These are phyloP conservation scores for Sedum album DNA, from an alignment of 164 flowering plant species.

Conservation along the genomic window DNA sequence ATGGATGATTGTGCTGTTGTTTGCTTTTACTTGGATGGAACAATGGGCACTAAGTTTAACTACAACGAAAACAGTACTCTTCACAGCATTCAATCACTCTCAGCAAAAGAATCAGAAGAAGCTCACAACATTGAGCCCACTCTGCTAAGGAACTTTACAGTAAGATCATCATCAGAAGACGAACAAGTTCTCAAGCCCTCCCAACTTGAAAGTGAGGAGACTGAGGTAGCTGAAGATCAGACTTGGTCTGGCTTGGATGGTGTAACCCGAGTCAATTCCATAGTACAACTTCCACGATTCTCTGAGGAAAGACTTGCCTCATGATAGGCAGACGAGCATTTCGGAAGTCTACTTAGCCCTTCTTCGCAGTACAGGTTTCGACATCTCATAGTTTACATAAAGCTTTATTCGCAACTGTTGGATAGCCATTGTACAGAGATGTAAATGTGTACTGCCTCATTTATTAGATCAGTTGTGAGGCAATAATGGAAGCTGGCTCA, in stretches of 20 bases:
- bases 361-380: neutral
- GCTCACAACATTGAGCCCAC: neutral
- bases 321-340: neutral
- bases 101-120: neutral
- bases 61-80: neutral
- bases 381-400: neutral
- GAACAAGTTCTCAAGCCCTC: neutral
- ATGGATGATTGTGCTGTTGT: constrained; percentile 35
- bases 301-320: neutral
- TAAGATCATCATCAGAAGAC: neutral
- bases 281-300: constrained; percentile 2
- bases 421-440: neutral
- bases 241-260: neutral
- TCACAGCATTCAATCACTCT: neutral
- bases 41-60: constrained; percentile 72
- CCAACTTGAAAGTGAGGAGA: neutral
- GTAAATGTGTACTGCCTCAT: neutral
- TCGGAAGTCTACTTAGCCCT: neutral
- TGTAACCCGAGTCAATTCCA: neutral
- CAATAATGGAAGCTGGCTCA: no score
- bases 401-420: neutral
- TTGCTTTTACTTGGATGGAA: constrained; percentile 71
- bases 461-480: neutral
- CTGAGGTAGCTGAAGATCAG: neutral
- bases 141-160: neutral